These are phyloP conservation scores for Amanita brunnescens DNA, from an alignment of 768 basidiomycete species.

Conservation along the genomic window DNA sequence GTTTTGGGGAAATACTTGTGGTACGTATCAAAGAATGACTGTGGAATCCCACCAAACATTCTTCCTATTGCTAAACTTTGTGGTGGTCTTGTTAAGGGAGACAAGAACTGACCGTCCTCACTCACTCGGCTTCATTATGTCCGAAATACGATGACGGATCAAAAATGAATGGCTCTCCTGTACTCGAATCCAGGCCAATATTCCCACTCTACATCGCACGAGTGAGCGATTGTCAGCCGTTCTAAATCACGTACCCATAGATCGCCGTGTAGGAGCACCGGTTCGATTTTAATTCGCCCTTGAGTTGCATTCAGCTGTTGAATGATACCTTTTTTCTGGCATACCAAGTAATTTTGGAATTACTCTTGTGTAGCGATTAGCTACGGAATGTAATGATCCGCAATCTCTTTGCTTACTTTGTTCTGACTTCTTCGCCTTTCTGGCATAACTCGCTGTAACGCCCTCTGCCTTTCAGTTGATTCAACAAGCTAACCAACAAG, in stretches of 20 bases:
- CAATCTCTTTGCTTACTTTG: conserved; percentile 29
- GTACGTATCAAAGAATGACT: conserved; percentile 55
- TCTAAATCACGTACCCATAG: conserved; percentile 49
- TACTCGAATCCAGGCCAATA: conserved; percentile 46
- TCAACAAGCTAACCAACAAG: conserved; percentile 52
- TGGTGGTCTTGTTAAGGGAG: neutral
- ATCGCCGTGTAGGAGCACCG: conserved; percentile 72
- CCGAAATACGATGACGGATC: conserved; percentile 77
- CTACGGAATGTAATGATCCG: neutral
- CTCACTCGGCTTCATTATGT: conserved; percentile 77
- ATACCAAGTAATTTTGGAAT: conserved; percentile 59
- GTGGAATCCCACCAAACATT: conserved; percentile 71
- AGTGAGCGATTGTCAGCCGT: neutral
- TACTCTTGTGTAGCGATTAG: conserved; percentile 34
- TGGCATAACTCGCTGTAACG: conserved; percentile 35
- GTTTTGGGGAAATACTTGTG: conserved; percentile 54
- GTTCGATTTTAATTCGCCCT: conserved; percentile 47
- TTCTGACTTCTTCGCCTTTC: conserved; percentile 42
- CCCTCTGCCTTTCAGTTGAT: conserved; percentile 33
- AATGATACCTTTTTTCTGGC: neutral
- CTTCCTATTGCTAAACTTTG: conserved; percentile 65
- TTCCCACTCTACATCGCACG: conserved; percentile 53
- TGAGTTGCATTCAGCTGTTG: neutral
- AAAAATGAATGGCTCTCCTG: conserved; percentile 58
- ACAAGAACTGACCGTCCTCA: conserved; percentile 2